Evolutionary conservation across 305 asterid species (phyloP).

Genomic region (Solanum hybrid): DNA sequence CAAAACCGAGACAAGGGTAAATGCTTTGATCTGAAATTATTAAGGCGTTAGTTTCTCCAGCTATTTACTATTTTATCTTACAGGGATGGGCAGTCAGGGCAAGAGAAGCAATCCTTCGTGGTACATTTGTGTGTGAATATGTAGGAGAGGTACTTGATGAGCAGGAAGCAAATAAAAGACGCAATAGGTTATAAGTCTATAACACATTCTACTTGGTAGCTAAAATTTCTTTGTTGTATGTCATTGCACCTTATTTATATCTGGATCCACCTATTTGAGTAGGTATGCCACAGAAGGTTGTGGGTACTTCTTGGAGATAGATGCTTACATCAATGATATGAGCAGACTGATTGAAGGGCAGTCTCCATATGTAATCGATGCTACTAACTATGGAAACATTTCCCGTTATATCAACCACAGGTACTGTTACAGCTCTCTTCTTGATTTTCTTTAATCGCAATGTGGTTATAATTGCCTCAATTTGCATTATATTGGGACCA

Average conservation of each 20-base stretch:
- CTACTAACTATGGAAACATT: conserved; percentile 81
- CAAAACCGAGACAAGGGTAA: conserved; percentile 86
- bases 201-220: conserved; percentile 1
- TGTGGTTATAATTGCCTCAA: background rate
- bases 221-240: background rate
- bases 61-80: conserved; percentile 15
- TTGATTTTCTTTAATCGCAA: background rate
- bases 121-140: conserved; percentile 94
- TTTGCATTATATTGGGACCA: conserved; percentile 1
- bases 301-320: conserved; percentile 62
- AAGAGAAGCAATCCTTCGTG: conserved; percentile 73
- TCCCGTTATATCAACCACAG: conserved; percentile 96
- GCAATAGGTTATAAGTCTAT: conserved; percentile 58
- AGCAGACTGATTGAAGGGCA: conserved; percentile 80
- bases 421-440: conserved; percentile 28
- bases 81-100: conserved; percentile 99
- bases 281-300: conserved; percentile 64
- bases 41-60: conserved; percentile 1
- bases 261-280: conserved; percentile 7
- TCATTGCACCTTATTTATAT: background rate
- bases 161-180: conserved; percentile 83
- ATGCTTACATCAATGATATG: conserved; percentile 67
- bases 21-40: conserved; percentile 6
- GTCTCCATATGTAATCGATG: conserved; percentile 63
- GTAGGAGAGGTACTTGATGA: conserved; percentile 87